These are phyloP conservation scores for Geranium rotundifolium DNA, from an alignment of 345 rosid species.

Conservation along the genomic window DNA sequence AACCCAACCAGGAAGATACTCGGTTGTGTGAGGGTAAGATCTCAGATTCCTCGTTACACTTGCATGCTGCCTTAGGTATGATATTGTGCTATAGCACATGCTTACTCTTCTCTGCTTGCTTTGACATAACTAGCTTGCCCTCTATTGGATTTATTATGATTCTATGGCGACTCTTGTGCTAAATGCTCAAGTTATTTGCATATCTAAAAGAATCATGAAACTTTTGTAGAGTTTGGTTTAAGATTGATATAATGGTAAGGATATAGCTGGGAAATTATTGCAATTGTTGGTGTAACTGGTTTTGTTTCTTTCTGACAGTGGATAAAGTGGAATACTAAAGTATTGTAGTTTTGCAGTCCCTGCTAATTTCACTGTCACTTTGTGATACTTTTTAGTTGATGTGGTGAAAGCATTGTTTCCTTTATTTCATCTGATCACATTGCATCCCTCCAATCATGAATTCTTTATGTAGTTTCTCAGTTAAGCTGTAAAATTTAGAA, in stretches of 20 bases:
- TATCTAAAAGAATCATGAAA: neutral
- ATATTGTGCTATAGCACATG: neutral
- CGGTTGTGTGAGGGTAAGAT: conserved; percentile 66
- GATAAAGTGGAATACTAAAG: neutral
- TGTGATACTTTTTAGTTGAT: neutral
- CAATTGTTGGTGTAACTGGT: too few relatives aligned
- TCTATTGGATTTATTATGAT: too few relatives aligned
- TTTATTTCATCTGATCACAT: too few relatives aligned
- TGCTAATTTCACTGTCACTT: neutral
- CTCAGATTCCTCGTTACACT: conserved; percentile 10
- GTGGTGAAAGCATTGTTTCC: conserved; percentile 1
- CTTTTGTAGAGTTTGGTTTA: too few relatives aligned
- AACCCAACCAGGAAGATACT: conserved; percentile 82
- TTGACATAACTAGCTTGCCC: neutral
- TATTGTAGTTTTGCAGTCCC: neutral
- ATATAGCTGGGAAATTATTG: neutral
- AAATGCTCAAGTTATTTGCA: neutral
- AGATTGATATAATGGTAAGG: too few relatives aligned
- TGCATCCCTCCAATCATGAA: too few relatives aligned
- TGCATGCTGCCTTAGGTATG: too few relatives aligned
- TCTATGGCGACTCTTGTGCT: neutral
- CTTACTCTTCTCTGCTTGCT: too few relatives aligned
- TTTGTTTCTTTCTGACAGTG: too few relatives aligned
- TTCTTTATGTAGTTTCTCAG: too few relatives aligned
- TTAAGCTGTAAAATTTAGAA: too few relatives aligned